These are phyloP conservation scores for Thinopyrum obtusiflorum DNA, from an alignment of 202 grass and related monocot species.

Conservation along the genomic window DNA sequence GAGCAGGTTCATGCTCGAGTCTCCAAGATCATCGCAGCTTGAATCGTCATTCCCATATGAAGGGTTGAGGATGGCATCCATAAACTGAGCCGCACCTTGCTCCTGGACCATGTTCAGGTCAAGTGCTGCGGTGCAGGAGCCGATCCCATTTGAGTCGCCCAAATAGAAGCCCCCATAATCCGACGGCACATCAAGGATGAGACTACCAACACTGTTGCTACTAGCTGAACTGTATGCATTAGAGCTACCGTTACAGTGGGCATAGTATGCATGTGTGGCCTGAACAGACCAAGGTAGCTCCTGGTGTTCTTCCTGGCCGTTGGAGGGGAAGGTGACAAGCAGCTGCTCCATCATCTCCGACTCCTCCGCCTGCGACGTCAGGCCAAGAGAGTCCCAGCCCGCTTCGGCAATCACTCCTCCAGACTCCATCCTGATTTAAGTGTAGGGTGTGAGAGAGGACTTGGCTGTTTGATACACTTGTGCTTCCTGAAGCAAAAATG, in stretches of 20 bases:
- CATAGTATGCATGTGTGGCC: constrained; percentile 37
- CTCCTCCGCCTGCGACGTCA: constrained; percentile 37
- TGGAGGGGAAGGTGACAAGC: constrained; percentile 44
- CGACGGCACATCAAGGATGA: constrained; percentile 34
- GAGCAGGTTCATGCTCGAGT: constrained; percentile 40
- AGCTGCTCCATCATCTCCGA: constrained; percentile 66
- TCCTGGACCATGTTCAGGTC: constrained; percentile 48
- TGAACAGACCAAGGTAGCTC: constrained; percentile 48
- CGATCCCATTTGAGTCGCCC: constrained; percentile 40
- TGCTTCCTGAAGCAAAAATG: constrained; percentile 42
- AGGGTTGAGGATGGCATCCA: constrained; percentile 48
- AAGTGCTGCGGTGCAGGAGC: constrained; percentile 17
- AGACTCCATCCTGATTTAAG: constrained; percentile 53
- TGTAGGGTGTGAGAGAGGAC: constrained; percentile 13
- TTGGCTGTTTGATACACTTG: constrained; percentile 11
- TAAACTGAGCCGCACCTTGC: constrained; percentile 37
- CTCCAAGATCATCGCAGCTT: constrained; percentile 36
- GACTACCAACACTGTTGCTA: constrained; percentile 34
- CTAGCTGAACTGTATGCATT: constrained; percentile 40
- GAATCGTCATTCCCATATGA: constrained; percentile 29
- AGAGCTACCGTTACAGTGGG: constrained; percentile 41
- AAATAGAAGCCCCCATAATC: constrained; percentile 50
- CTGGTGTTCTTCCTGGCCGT: constrained; percentile 33
- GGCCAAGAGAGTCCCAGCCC: constrained; percentile 39
- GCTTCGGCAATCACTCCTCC: constrained; percentile 39